Conservation (phyloP, 768 basidiomycete genomes). For the Crepidotus variabilis region DNA sequence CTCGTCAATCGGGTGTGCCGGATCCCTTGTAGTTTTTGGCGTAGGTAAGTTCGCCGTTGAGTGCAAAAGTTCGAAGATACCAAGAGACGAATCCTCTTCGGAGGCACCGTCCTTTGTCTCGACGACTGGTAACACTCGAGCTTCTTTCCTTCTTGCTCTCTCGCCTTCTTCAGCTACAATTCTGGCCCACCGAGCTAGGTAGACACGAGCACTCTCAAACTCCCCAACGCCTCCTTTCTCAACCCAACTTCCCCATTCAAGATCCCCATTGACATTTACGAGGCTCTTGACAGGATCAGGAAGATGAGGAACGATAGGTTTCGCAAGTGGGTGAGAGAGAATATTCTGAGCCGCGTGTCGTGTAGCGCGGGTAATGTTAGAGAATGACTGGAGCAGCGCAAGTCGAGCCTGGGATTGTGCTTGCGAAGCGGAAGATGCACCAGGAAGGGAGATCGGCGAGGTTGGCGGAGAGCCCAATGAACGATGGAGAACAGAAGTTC, state of each 20-base stretch:
- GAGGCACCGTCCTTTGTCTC: slow-evolving; percentile 34
- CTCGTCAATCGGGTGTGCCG: slow-evolving; percentile 71
- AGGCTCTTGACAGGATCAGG: slow-evolving; percentile 91
- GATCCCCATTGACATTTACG: slow-evolving; percentile 86
- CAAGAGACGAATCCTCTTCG: slow-evolving; percentile 71
- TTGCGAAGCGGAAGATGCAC: slow-evolving; percentile 23
- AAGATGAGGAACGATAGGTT: slow-evolving; percentile 93
- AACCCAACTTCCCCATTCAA: slow-evolving; percentile 92
- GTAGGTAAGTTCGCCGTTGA: slow-evolving; percentile 76
- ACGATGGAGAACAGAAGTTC: slow-evolving; percentile 78
- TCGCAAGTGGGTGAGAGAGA: slow-evolving; percentile 91
- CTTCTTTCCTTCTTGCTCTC: slow-evolving; percentile 76
- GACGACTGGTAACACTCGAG: slow-evolving; percentile 57
- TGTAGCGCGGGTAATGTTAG: slow-evolving; percentile 89
- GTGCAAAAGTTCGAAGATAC: slow-evolving; percentile 84
- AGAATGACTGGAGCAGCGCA: slow-evolving; percentile 90
- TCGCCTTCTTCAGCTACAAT: slow-evolving; percentile 99
- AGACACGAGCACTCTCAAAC: slow-evolving; percentile 94
- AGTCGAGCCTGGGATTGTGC: slow-evolving; percentile 68
- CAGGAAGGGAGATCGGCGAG: slow-evolving; percentile 22
- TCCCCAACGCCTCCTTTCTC: slow-evolving; percentile 92
- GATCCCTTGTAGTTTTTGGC: slow-evolving; percentile 80
- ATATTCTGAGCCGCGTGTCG: slow-evolving; percentile 94
- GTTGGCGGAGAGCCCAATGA: slow-evolving; percentile 58
- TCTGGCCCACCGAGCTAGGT: slow-evolving; percentile 94